Conservation (phyloP, 768 basidiomycete genomes). For the Tulasnella calospora region DNA sequence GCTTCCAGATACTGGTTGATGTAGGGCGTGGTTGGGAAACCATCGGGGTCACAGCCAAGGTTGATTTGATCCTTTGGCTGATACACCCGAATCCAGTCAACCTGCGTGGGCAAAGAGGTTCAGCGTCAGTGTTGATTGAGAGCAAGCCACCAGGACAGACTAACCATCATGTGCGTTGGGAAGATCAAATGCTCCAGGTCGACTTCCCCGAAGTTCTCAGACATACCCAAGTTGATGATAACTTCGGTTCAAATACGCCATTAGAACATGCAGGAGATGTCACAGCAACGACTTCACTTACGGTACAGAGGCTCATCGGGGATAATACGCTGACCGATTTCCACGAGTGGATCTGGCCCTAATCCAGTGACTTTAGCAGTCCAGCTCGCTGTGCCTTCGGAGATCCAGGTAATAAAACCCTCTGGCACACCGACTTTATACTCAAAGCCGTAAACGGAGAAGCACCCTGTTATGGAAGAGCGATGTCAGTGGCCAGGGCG, state of each 20-base stretch:
- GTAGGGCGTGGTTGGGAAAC: conserved; percentile 76
- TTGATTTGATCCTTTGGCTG: conserved; percentile 66
- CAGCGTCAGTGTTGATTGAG: not conserved
- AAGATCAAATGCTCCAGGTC: conserved; percentile 6
- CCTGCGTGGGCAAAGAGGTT: conserved; percentile 43
- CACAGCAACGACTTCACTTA: conserved; percentile 33
- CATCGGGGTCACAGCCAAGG: conserved; percentile 76
- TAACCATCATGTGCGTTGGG: conserved; percentile 4
- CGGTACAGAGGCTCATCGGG: conserved; percentile 75
- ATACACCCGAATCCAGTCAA: conserved; percentile 91
- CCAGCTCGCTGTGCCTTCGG: conserved; percentile 60
- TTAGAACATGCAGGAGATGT: not conserved
- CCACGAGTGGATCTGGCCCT: conserved; percentile 52
- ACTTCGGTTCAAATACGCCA: conserved; percentile 45
- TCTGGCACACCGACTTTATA: conserved; percentile 69
- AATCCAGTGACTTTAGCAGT: conserved; percentile 60
- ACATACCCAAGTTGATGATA: conserved; percentile 81
- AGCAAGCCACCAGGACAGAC: not conserved
- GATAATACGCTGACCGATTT: conserved; percentile 65
- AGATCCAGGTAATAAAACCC: conserved; percentile 76
- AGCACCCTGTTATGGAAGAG: conserved; percentile 40
- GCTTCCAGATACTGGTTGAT: conserved; percentile 69
- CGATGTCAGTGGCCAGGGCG: not conserved
- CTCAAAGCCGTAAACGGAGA: conserved; percentile 72
- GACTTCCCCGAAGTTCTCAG: conserved; percentile 68